phyloP scores from a whole-genome alignment of 2,329 filamentous ascomycete species.

The Gaeumannomyces sp. region DNA sequence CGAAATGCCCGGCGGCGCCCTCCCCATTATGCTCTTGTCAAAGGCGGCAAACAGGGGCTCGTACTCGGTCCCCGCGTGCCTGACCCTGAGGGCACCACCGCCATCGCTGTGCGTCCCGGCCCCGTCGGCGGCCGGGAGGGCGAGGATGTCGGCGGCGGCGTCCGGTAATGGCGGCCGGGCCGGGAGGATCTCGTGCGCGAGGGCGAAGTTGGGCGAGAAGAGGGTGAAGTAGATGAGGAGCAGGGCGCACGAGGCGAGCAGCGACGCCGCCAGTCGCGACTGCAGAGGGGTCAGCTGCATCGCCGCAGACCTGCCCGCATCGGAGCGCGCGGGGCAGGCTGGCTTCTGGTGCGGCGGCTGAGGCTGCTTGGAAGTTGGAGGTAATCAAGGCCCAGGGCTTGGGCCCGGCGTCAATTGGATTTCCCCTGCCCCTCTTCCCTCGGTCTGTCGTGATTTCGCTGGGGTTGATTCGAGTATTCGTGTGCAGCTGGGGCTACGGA shows the following conservation, averaged over 20 bases:
- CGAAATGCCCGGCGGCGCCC: constrained; percentile 45
- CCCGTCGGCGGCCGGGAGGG: constrained; percentile 12
- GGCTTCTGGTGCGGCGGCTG: not conserved
- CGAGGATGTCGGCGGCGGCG: constrained; percentile 16
- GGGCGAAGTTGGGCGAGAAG: constrained; percentile 52
- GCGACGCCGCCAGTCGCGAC: constrained; percentile 63
- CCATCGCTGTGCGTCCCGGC: not conserved
- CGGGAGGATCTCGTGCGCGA: constrained; percentile 48
- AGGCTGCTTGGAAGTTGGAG: not conserved
- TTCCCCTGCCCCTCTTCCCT: not conserved
- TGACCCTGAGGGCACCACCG: not conserved
- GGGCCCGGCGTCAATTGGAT: not conserved
- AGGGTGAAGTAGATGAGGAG: constrained; percentile 56
- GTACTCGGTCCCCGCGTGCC: constrained; percentile 31
- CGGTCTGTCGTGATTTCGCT: not conserved
- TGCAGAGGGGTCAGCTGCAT: constrained; percentile 64
- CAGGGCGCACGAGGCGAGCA: constrained; percentile 54
- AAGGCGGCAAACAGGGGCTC: constrained; percentile 56
- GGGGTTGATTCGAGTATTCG: not conserved
- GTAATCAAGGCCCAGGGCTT: not conserved
- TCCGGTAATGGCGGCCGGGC: not conserved
- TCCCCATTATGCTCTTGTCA: constrained; percentile 57
- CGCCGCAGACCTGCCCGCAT: constrained; percentile 35
- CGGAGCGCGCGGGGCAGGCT: constrained; percentile 16
- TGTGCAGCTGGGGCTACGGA: too few species aligned